Base-by-base conservation (phyloP, 495 filamentous ascomycete species). In the Echria macrotheca region DNA sequence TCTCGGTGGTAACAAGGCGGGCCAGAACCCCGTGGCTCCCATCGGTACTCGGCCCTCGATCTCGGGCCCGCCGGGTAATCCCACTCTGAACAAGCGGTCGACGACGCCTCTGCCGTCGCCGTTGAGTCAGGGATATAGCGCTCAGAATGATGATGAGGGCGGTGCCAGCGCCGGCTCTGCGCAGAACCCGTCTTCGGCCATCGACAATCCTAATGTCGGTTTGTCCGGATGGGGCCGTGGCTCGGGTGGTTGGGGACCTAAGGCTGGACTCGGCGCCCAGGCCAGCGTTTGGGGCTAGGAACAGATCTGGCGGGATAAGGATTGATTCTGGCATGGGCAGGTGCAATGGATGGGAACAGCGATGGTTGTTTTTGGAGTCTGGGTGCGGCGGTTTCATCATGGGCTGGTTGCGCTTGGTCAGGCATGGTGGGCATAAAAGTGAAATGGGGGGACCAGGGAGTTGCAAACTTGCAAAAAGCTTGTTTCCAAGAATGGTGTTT, bases 51-150 rank as follows among this genome's bases (percentile, higher is more conserved):
- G 93, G 23, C 93, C 91, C 0, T 70, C 76, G 19, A 75, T 50
- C 10, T 62, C 69, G 25, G 67, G 75, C 53, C 59, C 63, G 37
- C 79, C 82, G 53, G 61, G 71, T 9, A 91, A 89, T 64, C 73
- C 83, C 11, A 78, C 77, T 12, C 65, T 90, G 56, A 87, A 78
- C 73, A 95, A 94, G 76, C 85, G 89, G 21, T 85, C 89, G 1
- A 95, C 85, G 4, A 94, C 91, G 12, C 90, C 93, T 45, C 76
- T 96, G 17, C 87, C 89, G 18, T 96, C 91, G 23, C 91, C 93
- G 4, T 67, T 97, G 28, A 85, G 81, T 67, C 90, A 89, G 56
- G 83, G 87, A 12, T 87, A 89, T 61, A 82, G 77, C 10, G 72
- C 71, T 19, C 60, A 61, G 7, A 61, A 61, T 14, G 65, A 61